These are phyloP conservation scores for Adansonia gregorii DNA, from an alignment of 441 rosid genomes.

Conservation along the genomic window DNA sequence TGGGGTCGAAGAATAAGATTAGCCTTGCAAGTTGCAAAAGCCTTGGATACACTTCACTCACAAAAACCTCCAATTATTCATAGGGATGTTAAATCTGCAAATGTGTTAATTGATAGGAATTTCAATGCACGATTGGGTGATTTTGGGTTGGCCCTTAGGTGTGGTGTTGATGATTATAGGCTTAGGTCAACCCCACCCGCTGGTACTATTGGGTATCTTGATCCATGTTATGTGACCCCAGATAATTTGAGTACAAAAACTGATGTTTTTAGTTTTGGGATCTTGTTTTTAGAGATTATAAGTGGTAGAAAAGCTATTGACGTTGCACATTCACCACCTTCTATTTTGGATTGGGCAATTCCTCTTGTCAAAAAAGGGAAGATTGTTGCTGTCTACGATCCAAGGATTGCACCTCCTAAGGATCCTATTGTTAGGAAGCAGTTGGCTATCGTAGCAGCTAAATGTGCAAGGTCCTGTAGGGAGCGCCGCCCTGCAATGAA, in stretches of 20 bases:
- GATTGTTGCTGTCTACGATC: constrained; percentile 72
- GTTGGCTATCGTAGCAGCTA: constrained; percentile 76
- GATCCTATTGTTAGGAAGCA: constrained; percentile 82
- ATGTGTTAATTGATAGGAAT: constrained; percentile 84
- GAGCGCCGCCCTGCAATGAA: constrained; percentile 92
- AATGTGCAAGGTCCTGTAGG: constrained; percentile 95
- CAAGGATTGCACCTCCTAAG: constrained; percentile 62
- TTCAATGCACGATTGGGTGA: constrained; percentile 91
- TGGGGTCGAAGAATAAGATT: constrained; percentile 82
- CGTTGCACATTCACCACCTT: constrained; percentile 83
- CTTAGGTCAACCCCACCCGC: constrained; percentile 94
- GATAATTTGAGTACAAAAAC: constrained; percentile 89
- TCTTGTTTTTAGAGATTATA: constrained; percentile 83
- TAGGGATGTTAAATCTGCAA: constrained; percentile 94
- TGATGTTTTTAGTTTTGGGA: constrained; percentile 96
- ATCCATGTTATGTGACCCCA: constrained; percentile 92
- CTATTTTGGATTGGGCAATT: constrained; percentile 92
- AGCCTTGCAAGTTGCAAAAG: constrained; percentile 86
- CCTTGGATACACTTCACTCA: constrained; percentile 71
- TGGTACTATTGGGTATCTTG: constrained; percentile 93
- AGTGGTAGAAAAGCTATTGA: constrained; percentile 96
- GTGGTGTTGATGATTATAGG: constrained; percentile 72
- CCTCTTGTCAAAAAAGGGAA: constrained; percentile 91
- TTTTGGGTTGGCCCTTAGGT: constrained; percentile 87
- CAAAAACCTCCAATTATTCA: constrained; percentile 81